Base-by-base conservation (phyloP, 2,329 filamentous ascomycete species). In the Arthrinium puccinioides region DNA sequence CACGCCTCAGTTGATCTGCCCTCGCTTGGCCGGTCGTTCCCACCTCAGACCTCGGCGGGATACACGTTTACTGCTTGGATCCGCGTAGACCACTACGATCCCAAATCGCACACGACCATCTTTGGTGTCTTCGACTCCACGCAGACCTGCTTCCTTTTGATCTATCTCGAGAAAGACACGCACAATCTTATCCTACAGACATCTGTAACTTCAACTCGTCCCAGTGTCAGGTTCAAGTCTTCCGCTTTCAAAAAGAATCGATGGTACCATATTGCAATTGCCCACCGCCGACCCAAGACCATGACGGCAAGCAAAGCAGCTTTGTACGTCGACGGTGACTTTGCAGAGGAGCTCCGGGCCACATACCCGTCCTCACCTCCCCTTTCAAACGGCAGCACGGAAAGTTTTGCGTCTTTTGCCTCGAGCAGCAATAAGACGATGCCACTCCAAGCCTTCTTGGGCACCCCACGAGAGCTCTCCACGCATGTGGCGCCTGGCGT, bases 111-210 rank as follows among this genome's bases (percentile, higher is more conserved):
- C 58, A 98, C 92, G 0, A 98, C 92, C 0, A 74, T 98, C 11
- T 98, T 98, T 57, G 92, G 92, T 19, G 87, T 92, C 8, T 97
- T 94, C 59, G 92, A 98, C 61, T 72, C 82, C 4, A 87, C 79
- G 5, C 90, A 97, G 59, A 87, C 86, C 5, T 98, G 92, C 60
- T 98, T 98, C 53, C 66, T 98, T 24, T 77, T 98, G 49, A 82
- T 88, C 42, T 98, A 98, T 54, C 71, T 98, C 26, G 94, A 98
- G 57, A 88, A 84, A 54, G 89, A 96, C 57, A 94, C 87, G 2
- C 85, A 77, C 43, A 92, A 95, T 61, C 84, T 98, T 48, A 98
- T 98, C 48, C 68, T 98, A 6, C 92, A 98, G 62, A 97, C 94
- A 7, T 96, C 92, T 14, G 84, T 97, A 43, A 86, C 80, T 36